Percentiles rank a stretch among this genome's conserved stretches.
phyloP scores from a whole-genome alignment of 352 stramenopile genomes.

The Phytophthora rubi region DNA sequence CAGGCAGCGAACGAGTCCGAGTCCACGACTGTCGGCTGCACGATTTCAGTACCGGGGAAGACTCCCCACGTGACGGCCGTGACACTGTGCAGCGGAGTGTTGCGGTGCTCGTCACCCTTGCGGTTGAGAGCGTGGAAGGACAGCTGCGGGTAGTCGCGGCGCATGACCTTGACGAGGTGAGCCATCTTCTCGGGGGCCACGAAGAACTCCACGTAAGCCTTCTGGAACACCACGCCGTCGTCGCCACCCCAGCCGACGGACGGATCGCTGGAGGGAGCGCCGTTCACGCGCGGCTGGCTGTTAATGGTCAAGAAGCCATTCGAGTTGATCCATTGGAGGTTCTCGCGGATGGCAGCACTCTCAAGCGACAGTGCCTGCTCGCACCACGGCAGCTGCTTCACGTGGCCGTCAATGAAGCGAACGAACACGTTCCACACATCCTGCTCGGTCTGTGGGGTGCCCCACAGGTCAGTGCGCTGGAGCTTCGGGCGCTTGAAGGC shows the following conservation, averaged over 20 bases:
- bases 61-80: constrained; percentile 98
- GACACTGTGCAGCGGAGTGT: constrained; percentile 82
- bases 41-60: constrained; percentile 94
- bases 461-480: constrained; percentile 79
- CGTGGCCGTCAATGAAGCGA: constrained; percentile 74
- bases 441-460: constrained; percentile 76
- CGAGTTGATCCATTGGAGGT: constrained; percentile 86
- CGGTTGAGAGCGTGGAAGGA: constrained; percentile 84
- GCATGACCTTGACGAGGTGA: constrained; percentile 62
- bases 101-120: constrained; percentile 73
- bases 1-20: constrained; percentile 94
- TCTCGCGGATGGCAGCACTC: constrained; percentile 85
- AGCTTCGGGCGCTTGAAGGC: constrained; percentile 84
- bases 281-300: constrained; percentile 92
- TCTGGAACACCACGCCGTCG: constrained; percentile 97
- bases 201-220: constrained; percentile 99
- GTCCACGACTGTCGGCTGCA: constrained; percentile 98
- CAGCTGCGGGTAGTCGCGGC: constrained; percentile 72
- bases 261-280: constrained; percentile 85
- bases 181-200: constrained; percentile 83
- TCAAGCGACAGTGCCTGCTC: constrained; percentile 95
- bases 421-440: constrained; percentile 97
- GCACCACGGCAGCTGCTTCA: constrained; percentile 96
- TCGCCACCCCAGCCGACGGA: constrained; percentile 96
- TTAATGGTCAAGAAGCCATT: constrained; percentile 98